These are phyloP conservation scores for Warburgia ugandensis DNA, from an alignment of 164 flowering plant genomes.

Conservation along the genomic window DNA sequence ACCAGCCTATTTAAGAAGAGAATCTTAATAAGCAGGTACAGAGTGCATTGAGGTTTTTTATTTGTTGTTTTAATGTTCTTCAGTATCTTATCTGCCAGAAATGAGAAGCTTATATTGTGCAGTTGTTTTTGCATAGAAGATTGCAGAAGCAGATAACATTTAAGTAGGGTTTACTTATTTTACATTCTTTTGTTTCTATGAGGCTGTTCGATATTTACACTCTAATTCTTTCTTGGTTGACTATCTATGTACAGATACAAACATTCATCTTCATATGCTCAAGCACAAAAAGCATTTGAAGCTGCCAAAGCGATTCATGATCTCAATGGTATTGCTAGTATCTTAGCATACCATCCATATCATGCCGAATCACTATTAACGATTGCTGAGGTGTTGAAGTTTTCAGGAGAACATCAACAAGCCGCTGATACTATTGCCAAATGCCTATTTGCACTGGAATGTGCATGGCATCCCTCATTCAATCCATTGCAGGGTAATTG, in stretches of 20 bases:
- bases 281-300: slow-evolving; percentile 75
- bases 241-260: slow-evolving; percentile 39
- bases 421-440: slow-evolving; percentile 66
- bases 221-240: not conserved
- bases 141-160: too few species aligned
- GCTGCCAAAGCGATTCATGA: slow-evolving; percentile 82
- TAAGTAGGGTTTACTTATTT: not conserved
- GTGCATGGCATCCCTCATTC: slow-evolving; percentile 94
- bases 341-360: slow-evolving; percentile 60
- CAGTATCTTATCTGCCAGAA: too few species aligned
- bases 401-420: slow-evolving; percentile 74
- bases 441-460: slow-evolving; percentile 80
- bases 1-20: too few species aligned
- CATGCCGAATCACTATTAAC: slow-evolving; percentile 85
- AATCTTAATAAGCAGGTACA: too few species aligned
- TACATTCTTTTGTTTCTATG: not conserved
- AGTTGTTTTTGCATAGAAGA: too few species aligned
- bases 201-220: not conserved
- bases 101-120: too few species aligned
- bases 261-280: slow-evolving; percentile 60
- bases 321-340: slow-evolving; percentile 64
- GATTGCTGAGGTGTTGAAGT: slow-evolving; percentile 75
- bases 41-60: too few species aligned
- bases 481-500: slow-evolving; percentile 72
- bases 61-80: too few species aligned